phyloP scores from a whole-genome alignment of 306 rosid species.

The Delonix regia region DNA sequence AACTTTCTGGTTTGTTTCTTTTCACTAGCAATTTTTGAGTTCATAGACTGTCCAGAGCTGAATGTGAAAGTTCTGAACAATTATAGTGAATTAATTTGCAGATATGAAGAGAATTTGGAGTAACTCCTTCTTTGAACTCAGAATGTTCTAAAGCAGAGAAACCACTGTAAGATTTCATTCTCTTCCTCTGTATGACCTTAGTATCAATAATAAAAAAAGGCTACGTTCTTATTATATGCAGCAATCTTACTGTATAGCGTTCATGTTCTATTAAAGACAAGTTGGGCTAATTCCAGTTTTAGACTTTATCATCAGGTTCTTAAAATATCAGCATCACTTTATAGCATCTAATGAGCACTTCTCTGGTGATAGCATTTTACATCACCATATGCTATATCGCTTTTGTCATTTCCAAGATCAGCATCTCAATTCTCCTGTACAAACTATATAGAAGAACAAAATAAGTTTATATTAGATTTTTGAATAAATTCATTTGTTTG shows the following conservation, averaged over 20 bases:
- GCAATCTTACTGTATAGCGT: neutral
- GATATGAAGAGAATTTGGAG: conserved; percentile 29
- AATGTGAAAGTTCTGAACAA: conserved; percentile 7
- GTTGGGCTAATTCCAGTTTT: conserved; percentile 6
- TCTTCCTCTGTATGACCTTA: conserved; percentile 22
- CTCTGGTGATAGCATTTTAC: conserved; percentile 58
- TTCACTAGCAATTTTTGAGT: too few species aligned
- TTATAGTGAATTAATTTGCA: neutral
- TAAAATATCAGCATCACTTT: conserved; percentile 33
- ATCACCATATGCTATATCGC: conserved; percentile 66
- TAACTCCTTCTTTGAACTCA: conserved; percentile 24
- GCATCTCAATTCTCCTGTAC: conserved; percentile 76
- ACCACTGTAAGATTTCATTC: conserved; percentile 22
- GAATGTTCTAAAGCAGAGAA: conserved; percentile 30
- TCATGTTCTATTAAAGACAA: neutral
- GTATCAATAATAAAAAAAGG: neutral
- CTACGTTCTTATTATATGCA: neutral
- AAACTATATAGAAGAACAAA: too few species aligned
- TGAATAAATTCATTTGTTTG: too few species aligned
- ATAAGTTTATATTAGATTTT: too few species aligned
- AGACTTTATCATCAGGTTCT: conserved; percentile 22
- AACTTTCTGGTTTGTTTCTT: too few species aligned
- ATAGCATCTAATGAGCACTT: conserved; percentile 53
- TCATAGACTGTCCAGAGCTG: neutral
- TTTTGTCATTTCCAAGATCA: conserved; percentile 74